A percentile compares a stretch with the other conserved stretches of the same genome.
Conservation (phyloP, 2,329 filamentous ascomycete genomes). For the Westerdykella aurantiaca region DNA sequence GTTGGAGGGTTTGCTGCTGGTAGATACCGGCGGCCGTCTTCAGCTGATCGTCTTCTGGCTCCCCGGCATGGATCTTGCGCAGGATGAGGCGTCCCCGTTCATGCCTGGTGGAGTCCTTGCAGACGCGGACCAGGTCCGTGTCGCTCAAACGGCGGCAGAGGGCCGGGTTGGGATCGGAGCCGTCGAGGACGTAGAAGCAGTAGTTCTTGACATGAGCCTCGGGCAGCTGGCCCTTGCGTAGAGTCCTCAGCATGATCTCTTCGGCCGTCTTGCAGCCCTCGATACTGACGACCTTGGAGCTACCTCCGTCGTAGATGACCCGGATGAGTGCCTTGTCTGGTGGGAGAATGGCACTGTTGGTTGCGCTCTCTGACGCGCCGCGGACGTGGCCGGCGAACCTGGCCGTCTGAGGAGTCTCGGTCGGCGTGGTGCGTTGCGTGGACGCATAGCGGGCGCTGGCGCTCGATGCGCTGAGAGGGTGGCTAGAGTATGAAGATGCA, state of each 20-base stretch:
- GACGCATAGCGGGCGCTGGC: slow-evolving; percentile 41
- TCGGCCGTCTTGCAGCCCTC: slow-evolving; percentile 86
- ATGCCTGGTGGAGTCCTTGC: slow-evolving; percentile 75
- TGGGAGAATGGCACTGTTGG: slow-evolving; percentile 71
- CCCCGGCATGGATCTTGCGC: slow-evolving; percentile 83
- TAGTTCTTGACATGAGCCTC: slow-evolving; percentile 92
- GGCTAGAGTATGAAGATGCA: slow-evolving; percentile 48
- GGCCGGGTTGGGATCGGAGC: slow-evolving; percentile 72
- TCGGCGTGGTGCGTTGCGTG: slow-evolving; percentile 47
- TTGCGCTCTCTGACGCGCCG: slow-evolving; percentile 74
- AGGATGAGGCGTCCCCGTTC: slow-evolving; percentile 89
- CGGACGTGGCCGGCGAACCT: slow-evolving; percentile 65
- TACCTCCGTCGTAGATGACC: slow-evolving; percentile 85
- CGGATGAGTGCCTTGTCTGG: slow-evolving; percentile 83
- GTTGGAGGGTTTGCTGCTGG: slow-evolving; percentile 70
- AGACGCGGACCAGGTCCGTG: slow-evolving; percentile 82
- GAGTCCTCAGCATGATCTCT: slow-evolving; percentile 82
- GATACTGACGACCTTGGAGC: slow-evolving; percentile 91
- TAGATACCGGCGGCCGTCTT: slow-evolving; percentile 84
- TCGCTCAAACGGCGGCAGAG: slow-evolving; percentile 80
- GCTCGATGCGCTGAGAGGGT: slow-evolving; percentile 49
- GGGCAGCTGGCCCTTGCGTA: slow-evolving; percentile 80
- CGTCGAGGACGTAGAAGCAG: slow-evolving; percentile 91
- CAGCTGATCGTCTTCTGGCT: slow-evolving; percentile 81
- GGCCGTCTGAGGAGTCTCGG: slow-evolving; percentile 57